A percentile compares a stretch with the other conserved stretches of the same genome.
These are phyloP conservation scores for Cordyceps pruinosa DNA, from an alignment of 2,329 filamentous ascomycete genomes.

Conservation along the genomic window DNA sequence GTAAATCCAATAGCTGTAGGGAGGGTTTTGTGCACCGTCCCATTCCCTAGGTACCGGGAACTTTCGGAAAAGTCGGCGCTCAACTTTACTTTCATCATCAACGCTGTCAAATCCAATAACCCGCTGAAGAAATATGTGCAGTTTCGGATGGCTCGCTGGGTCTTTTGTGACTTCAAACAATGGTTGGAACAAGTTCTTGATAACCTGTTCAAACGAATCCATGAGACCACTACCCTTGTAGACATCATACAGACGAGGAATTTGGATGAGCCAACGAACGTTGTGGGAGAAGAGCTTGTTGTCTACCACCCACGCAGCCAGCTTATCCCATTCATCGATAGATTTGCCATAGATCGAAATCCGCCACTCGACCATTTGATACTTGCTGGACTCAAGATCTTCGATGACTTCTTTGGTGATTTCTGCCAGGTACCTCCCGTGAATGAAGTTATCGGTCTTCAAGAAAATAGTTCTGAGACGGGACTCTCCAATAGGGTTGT, in stretches of 20 bases:
- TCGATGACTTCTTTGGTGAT: constrained; percentile 97
- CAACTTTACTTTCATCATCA: constrained; percentile 95
- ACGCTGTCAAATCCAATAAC: constrained; percentile 97
- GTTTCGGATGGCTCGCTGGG: constrained; percentile 78
- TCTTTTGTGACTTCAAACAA: constrained; percentile 91
- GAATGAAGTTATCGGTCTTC: constrained; percentile 97
- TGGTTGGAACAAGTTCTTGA: constrained; percentile 87
- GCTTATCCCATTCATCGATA: constrained; percentile 93
- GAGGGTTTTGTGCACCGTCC: constrained; percentile 90
- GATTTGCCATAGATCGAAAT: constrained; percentile 94
- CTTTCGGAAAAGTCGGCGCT: constrained; percentile 89
- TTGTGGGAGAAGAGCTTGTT: constrained; percentile 98
- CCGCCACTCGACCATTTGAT: constrained; percentile 99
- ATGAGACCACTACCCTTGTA: constrained; percentile 87
- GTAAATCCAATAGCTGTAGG: constrained; percentile 99
- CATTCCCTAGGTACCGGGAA: constrained; percentile 86
- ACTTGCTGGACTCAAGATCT: constrained; percentile 96
- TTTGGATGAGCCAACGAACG: constrained; percentile 92
- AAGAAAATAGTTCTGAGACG: constrained; percentile 94
- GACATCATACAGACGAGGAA: constrained; percentile 89
- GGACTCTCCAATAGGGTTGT: constrained; percentile 95
- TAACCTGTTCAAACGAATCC: constrained; percentile 82
- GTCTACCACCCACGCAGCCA: constrained; percentile 94
- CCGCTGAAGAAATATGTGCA: constrained; percentile 89
- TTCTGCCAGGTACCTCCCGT: constrained; percentile 90